Base-by-base conservation (phyloP, 1,284 basidiomycete species). In the Leccinum subatratum region DNA sequence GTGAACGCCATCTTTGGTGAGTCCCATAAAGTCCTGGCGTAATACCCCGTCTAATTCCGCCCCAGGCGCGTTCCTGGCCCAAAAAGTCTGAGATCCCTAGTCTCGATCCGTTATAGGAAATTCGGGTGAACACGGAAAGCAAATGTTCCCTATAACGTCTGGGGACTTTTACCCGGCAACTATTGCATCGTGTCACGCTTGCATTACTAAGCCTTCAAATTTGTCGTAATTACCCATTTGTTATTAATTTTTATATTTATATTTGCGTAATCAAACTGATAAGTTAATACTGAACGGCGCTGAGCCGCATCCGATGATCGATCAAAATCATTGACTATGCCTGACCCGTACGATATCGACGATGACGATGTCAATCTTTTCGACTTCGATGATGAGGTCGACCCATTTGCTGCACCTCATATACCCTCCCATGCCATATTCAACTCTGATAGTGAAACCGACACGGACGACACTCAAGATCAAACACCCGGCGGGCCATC, bases 1-100 rank as follows among this genome's bases (percentile, higher is more conserved):
- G 93, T 96, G 0, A 94, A 96, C 73, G 90, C 93, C 56, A 95
- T 96, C 73, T 93, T 94, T 72, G 92, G 92, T 83, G 68, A 65
- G 81, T 69, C 8, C 2, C 6, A 16, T 30, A 30, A 63, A 16
- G 39, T 62, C 71, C 6, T 22, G 34, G 57, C 72, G 81, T 89
- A 68, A 75, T 25, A 2, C 7, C 30, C 2, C 71, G 1, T 77
- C 80, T 71, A 72, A 62, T 75, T 72, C 20, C 4, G 28, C 7
- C 56, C 68, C 76, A 81, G 90, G 92, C 60, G 93, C 90, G 0
- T 98, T 98, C 82, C 73, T 98, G 25, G 88, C 89, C 3, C 9
- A 34, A n/a, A n/a, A n/a, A n/a, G n/a, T n/a, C n/a, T n/a, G n/a
- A n/a, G n/a, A n/a, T n/a, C n/a, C n/a, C n/a, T 32, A 32, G 32